Base-by-base conservation (phyloP, 1,284 basidiomycete genomes). In the Porodaedalea pini region DNA sequence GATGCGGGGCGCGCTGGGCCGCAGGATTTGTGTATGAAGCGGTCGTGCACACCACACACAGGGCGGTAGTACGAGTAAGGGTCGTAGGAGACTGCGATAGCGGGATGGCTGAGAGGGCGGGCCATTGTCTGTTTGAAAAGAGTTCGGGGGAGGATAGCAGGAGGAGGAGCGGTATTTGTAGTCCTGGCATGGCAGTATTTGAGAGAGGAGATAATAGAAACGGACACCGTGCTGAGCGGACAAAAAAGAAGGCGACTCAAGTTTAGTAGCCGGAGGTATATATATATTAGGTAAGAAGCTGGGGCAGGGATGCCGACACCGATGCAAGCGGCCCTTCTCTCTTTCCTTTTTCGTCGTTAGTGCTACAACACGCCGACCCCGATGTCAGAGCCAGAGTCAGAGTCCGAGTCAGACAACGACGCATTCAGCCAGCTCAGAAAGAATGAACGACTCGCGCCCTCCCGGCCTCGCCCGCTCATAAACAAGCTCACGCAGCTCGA, bases 381-480 rank as follows among this genome's bases (percentile, higher is more conserved):
- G 25, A 29, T 47, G 23, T 15, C 10, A 11, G 7, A 47, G 25
- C 25, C 43, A 45, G 43, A 47, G 25, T 45, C 43, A 45, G 43
- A 45, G 10, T 25, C 19, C 44, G 25, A 47, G 39, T 40, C 36
- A 40, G 51, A 52, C 51, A 31, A 52, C 37, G 51, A 70, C 43
- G 67, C 86, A 45, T 76, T 89, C 53, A 78, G 82, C 32, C 86
- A 87, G 71, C 75, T 86, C 64, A 79, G 79, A 70, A 68, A 73
- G 25, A 71, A 74, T 55, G 56, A 64, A 19, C 40, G 10, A 8
- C 21, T 54, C 10, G 13, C 41, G 5, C 51, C 51, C 13, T 27
- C 36, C 27, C 51, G 8, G 25, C 41, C 37, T 7, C 21, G 23
- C 8, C 15, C 23, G 3, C 37, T 29, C 4, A 21, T 3, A 23